Evolutionary conservation across 495 filamentous ascomycete genomes (phyloP), one percentile per base, ranked within the genome.

Genomic region (Tetracladium setigerum): DNA sequence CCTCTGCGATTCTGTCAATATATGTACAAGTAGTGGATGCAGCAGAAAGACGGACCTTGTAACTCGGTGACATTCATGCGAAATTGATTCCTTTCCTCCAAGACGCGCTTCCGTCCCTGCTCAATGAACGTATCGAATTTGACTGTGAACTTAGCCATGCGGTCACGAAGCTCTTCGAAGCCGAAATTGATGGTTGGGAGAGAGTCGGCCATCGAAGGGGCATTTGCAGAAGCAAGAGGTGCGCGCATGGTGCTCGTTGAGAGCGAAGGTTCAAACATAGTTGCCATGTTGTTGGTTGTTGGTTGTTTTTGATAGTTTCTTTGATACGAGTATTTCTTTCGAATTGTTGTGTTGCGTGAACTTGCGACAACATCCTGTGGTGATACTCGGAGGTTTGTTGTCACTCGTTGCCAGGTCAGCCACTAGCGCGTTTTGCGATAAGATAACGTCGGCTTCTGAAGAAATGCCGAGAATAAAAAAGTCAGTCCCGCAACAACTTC

Each of bases 41-140:
- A 12, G 27, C 1, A 31, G 13, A 9, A 6, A 24, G 41, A 44
- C 34, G 38, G 71, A 92, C 90, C 90, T 70, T 95, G 87, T 15
- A 94, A 65, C 60, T 97, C 91, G 15, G 87, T 83, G 38, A 96
- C 68, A 55, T 86, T 94, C 69, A 89, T 87, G 42, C 83, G 81
- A 66, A 96, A 97, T 49, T 94, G 82, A 62, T 96, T 97, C 54
- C 88, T 76, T 63, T 98, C 91, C 48, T 95, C 89, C 12, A 95
- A 66, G 6, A 97, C 86, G 40, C 84, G 81, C 66, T 89, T 92
- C 14, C 89, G 78, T 3, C 89, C 87, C 46, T 83, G 79, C 52
- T 95, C 89, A 55, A 98, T 96, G 59, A 96, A 96, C 6, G 82
- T 82, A 59, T 97, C 92, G 55, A 98, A 98, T 47, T 78, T 84